phyloP scores from a whole-genome alignment of 208 protist species.

The Trypanosomatidae sp. region DNA sequence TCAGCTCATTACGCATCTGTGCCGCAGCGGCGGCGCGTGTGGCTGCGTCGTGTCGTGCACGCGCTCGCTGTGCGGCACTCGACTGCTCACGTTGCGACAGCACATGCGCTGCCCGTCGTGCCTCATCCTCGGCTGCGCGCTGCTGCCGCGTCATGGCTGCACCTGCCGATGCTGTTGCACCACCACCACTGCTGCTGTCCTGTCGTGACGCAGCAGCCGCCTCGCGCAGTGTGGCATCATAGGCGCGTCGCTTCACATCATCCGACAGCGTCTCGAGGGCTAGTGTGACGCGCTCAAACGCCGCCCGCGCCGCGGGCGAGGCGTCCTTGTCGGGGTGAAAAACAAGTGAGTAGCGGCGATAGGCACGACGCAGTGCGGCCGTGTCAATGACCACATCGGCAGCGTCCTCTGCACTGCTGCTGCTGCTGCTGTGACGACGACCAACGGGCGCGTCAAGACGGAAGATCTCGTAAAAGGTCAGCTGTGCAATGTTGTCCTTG shows the following conservation, averaged over 20 bases:
- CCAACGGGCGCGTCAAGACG: slow-evolving; percentile 6
- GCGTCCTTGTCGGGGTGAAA: slow-evolving; percentile 84
- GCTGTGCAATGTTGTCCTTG: slow-evolving; percentile 30
- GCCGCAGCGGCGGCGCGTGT: slow-evolving; percentile 25
- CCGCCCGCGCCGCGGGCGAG: slow-evolving; percentile 31
- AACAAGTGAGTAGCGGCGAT: slow-evolving; percentile 52
- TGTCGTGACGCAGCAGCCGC: background rate
- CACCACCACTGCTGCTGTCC: background rate
- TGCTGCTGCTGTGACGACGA: too few species aligned
- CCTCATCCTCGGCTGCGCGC: slow-evolving; percentile 30
- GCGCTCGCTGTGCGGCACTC: slow-evolving; percentile 11
- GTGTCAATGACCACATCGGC: slow-evolving; percentile 5
- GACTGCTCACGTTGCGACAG: slow-evolving; percentile 31
- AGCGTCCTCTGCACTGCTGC: background rate
- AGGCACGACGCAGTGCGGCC: slow-evolving; percentile 12
- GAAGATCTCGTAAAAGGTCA: slow-evolving; percentile 62
- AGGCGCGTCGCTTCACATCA: slow-evolving; percentile 12
- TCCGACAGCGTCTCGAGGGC: slow-evolving; percentile 58
- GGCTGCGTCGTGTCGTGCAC: slow-evolving; percentile 9
- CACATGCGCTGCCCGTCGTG: slow-evolving; percentile 28
- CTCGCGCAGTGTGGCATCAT: slow-evolving; percentile 11
- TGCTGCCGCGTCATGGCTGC: slow-evolving; percentile 11
- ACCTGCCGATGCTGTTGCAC: background rate
- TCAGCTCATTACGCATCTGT: slow-evolving; percentile 41
- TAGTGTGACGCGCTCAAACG: slow-evolving; percentile 45